Percentiles rank a stretch among this genome's conserved stretches.
Evolutionary conservation across 2,329 filamentous ascomycete genomes (phyloP).

Genomic region (Aspergillus transmontanensis): DNA sequence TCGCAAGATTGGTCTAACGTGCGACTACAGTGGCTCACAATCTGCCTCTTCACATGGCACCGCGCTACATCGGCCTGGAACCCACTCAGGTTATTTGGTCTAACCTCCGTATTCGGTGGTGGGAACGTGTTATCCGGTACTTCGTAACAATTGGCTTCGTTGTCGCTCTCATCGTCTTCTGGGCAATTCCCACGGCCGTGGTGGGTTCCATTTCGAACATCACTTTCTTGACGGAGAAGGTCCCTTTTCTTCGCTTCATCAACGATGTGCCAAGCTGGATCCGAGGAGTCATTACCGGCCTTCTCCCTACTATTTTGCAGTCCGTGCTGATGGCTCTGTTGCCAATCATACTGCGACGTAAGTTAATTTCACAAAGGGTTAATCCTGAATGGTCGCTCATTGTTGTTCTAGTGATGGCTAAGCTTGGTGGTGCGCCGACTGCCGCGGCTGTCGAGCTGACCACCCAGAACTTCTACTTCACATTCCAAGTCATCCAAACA

Average conservation of each 20-base stretch:
- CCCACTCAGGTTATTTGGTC: slow-evolving; percentile 85
- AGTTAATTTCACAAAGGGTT: slow-evolving; percentile 32
- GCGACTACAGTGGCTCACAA: slow-evolving; percentile 69
- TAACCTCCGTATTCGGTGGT: slow-evolving; percentile 81
- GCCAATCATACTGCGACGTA: slow-evolving; percentile 76
- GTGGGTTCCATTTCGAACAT: slow-evolving; percentile 89
- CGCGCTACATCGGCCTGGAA: slow-evolving; percentile 78
- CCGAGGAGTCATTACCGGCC: slow-evolving; percentile 79
- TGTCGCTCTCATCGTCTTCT: slow-evolving; percentile 80
- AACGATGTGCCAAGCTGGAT: slow-evolving; percentile 69
- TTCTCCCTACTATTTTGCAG: slow-evolving; percentile 77
- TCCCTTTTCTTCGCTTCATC: slow-evolving; percentile 75
- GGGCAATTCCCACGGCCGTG: slow-evolving; percentile 73
- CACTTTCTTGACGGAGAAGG: slow-evolving; percentile 62
- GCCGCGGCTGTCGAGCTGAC: slow-evolving; percentile 80
- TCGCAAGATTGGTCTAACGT: slow-evolving; percentile 5
- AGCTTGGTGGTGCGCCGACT: slow-evolving; percentile 77
- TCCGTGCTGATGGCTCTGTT: slow-evolving; percentile 84
- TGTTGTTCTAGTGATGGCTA: slow-evolving; percentile 66
- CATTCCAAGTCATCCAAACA: slow-evolving; percentile 73
- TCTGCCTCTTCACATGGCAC: slow-evolving; percentile 81
- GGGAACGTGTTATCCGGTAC: slow-evolving; percentile 76
- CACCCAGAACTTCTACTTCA: slow-evolving; percentile 87
- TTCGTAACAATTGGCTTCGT: slow-evolving; percentile 73
- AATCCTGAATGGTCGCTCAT: background rate